A percentile compares a stretch with the other conserved stretches of the same genome.
Evolutionary conservation across 2,329 filamentous ascomycete genomes (phyloP).

Genomic region (Monascus ruber): DNA sequence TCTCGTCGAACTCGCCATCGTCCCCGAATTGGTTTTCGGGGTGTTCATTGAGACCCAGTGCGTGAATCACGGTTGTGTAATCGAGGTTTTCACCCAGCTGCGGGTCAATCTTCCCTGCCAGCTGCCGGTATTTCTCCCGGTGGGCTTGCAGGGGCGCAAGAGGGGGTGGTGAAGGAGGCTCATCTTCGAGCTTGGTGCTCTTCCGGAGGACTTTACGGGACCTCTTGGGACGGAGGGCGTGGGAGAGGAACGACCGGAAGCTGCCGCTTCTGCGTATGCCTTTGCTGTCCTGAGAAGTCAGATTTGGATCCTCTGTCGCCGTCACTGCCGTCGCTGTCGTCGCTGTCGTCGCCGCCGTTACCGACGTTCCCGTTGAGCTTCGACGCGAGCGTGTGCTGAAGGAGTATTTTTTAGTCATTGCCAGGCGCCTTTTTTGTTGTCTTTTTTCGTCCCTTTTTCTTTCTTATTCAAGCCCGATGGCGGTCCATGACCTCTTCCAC

Average conservation of each 20-base stretch:
- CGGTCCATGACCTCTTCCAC: no score
- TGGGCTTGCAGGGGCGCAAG: conserved; percentile 24
- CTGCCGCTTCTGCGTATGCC: conserved; percentile 4
- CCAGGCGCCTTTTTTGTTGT: no score
- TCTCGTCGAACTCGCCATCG: conserved; percentile 7
- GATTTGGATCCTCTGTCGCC: no score
- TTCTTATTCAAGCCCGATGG: no score
- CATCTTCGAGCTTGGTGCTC: conserved; percentile 15
- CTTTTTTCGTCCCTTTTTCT: no score
- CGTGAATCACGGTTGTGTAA: conserved; percentile 25
- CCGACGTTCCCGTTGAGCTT: no score
- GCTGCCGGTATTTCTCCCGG: conserved; percentile 20
- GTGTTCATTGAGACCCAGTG: conserved; percentile 20
- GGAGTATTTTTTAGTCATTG: no score
- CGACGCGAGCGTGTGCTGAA: no score
- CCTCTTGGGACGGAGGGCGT: conserved; percentile 23
- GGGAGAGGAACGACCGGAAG: conserved; percentile 17
- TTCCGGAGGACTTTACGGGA: conserved; percentile 27
- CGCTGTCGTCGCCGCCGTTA: no score
- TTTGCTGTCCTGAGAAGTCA: no score
- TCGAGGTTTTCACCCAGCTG: conserved; percentile 27
- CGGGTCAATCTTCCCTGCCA: conserved; percentile 18
- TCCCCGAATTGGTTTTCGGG: conserved; percentile 12
- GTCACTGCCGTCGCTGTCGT: no score
- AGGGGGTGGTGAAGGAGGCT: conserved; percentile 18